Evolutionary conservation across 2,329 filamentous ascomycete genomes (phyloP).

Genomic region (Pseudocercospora pini-densiflorae): DNA sequence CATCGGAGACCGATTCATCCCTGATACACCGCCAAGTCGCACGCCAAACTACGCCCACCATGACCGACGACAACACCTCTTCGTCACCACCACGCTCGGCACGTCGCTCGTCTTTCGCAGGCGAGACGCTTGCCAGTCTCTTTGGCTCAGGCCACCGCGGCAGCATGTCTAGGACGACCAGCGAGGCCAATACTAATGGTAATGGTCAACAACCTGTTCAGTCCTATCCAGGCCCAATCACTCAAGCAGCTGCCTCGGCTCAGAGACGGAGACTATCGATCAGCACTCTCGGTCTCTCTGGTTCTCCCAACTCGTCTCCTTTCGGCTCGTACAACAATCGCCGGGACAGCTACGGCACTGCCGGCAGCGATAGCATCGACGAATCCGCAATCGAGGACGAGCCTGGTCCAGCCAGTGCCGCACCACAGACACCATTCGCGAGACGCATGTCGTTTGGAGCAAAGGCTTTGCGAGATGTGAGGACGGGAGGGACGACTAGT

Average conservation of each 20-base stretch:
- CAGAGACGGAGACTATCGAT: conserved; percentile 55
- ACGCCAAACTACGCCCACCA: conserved; percentile 10
- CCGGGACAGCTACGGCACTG: conserved; percentile 49
- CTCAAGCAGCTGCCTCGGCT: conserved; percentile 54
- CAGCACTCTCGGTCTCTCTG: conserved; percentile 54
- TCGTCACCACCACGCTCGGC: conserved; percentile 32
- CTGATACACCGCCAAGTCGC: conserved; percentile 6
- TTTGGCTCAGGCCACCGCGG: conserved; percentile 45
- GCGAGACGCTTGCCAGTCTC: conserved; percentile 55
- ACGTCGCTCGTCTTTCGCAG: conserved; percentile 54
- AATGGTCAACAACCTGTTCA: conserved; percentile 29
- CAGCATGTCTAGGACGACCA: conserved; percentile 34
- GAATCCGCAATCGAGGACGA: conserved; percentile 60
- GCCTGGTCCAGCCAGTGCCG: conserved; percentile 34
- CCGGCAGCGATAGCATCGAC: conserved; percentile 49
- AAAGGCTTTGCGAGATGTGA: conserved; percentile 74
- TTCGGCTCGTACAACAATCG: conserved; percentile 49
- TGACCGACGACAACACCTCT: conserved; percentile 28
- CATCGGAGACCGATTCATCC: background rate
- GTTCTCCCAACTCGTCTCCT: conserved; percentile 50
- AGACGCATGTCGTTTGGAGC: conserved; percentile 90
- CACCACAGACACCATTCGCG: conserved; percentile 70
- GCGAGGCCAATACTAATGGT: conserved; percentile 35
- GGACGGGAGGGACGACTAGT: conserved; percentile 46
- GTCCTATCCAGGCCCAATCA: conserved; percentile 51